Evolutionary conservation across 2,329 filamentous ascomycete genomes (phyloP).

Genomic region (Sporothrix brasiliensis): DNA sequence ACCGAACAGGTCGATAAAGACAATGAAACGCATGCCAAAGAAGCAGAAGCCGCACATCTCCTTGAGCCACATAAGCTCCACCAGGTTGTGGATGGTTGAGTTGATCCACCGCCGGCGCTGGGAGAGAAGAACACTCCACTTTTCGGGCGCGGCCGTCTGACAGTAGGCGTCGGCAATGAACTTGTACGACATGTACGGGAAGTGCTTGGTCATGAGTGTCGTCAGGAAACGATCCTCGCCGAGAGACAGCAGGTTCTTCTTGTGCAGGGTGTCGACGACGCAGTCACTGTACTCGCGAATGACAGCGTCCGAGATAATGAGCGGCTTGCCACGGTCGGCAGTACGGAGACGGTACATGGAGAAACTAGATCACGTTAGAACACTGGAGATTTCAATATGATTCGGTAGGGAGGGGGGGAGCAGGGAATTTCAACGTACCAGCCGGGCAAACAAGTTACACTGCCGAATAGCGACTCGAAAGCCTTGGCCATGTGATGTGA

Average conservation of each 20-base stretch:
- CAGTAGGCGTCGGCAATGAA: constrained; percentile 93
- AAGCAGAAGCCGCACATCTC: constrained; percentile 99
- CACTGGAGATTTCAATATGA: background rate
- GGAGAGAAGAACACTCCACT: constrained; percentile 92
- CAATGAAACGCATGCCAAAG: constrained; percentile 96
- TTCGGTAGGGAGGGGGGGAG: background rate
- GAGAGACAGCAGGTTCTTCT: constrained; percentile 92
- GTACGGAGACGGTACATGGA: constrained; percentile 97
- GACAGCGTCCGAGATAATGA: constrained; percentile 88
- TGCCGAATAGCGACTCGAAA: constrained; percentile 96
- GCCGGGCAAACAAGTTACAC: constrained; percentile 97
- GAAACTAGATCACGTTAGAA: constrained; percentile 65
- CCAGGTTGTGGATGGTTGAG: constrained; percentile 95
- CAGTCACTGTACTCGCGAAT: constrained; percentile 88
- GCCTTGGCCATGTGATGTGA: constrained; percentile 96
- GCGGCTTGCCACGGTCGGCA: constrained; percentile 87
- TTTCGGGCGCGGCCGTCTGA: constrained; percentile 89
- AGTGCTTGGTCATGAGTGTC: constrained; percentile 97
- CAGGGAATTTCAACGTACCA: constrained; percentile 69
- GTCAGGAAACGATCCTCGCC: constrained; percentile 97
- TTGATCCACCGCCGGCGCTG: constrained; percentile 99
- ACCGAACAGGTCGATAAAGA: constrained; percentile 90
- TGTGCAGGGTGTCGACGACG: constrained; percentile 89
- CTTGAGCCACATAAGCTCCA: constrained; percentile 84
- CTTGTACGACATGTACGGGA: constrained; percentile 93